Percentiles rank a stretch among this genome's conserved stretches.
These are phyloP conservation scores for Lantana camara DNA, from an alignment of 257 asterid genomes.

Conservation along the genomic window DNA sequence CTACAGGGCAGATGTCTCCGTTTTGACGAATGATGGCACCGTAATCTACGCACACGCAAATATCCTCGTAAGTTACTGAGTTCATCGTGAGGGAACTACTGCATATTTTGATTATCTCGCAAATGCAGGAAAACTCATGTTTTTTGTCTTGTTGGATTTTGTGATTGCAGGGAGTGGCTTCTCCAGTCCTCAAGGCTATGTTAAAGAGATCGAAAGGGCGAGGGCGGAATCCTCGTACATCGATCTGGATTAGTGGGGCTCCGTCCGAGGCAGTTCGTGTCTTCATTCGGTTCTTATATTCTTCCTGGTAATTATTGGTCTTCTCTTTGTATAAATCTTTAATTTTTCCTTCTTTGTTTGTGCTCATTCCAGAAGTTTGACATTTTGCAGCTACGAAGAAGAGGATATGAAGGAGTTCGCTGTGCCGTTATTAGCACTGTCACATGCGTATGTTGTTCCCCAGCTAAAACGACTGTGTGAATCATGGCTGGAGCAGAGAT, in stretches of 20 bases:
- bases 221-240: constrained; percentile 32
- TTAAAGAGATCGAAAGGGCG: constrained; percentile 40
- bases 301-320: constrained; percentile 62
- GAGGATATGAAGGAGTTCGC: constrained; percentile 63
- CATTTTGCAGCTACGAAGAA: constrained; percentile 62
- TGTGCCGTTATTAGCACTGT: constrained; percentile 62
- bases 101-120: no score
- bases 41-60: constrained; percentile 70
- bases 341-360: background rate
- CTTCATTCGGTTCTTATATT: constrained; percentile 73
- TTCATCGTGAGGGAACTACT: no score
- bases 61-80: constrained; percentile 58
- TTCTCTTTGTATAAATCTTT: background rate
- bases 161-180: constrained; percentile 63
- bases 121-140: constrained; percentile 9
- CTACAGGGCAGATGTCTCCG: constrained; percentile 75
- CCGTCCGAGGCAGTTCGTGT: constrained; percentile 79
- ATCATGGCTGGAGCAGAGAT: constrained; percentile 58
- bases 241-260: constrained; percentile 69
- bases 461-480: constrained; percentile 63
- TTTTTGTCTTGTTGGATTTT: background rate
- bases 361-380: constrained; percentile 9
- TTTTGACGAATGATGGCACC: constrained; percentile 51
- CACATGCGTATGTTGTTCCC: constrained; percentile 71
- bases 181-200: constrained; percentile 76